phyloP scores from a whole-genome alignment of 805 yeast genomes.

The Myxozyma neglecta region DNA sequence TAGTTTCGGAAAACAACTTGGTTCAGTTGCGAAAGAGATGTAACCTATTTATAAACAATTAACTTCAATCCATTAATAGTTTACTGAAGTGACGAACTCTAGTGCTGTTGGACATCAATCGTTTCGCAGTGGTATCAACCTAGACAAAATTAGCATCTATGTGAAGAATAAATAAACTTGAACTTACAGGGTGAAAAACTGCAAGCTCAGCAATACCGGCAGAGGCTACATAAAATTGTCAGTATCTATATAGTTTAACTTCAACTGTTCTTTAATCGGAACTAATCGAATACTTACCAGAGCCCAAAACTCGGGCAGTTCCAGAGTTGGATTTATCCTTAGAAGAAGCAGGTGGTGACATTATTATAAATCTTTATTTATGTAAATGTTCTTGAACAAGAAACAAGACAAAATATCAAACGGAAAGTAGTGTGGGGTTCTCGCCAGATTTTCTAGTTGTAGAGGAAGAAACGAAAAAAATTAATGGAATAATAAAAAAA shows the following conservation, averaged over 20 bases:
- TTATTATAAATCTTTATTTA: not conserved
- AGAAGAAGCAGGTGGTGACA: conserved; percentile 38
- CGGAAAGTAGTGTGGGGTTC: not conserved
- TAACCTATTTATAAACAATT: conserved; percentile 51
- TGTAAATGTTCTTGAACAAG: not conserved
- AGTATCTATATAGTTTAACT: not conserved
- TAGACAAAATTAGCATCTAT: not conserved
- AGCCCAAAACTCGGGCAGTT: conserved; percentile 85
- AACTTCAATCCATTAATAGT: not conserved
- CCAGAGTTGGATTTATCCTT: conserved; percentile 86
- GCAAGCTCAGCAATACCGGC: conserved; percentile 97
- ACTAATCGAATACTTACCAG: conserved; percentile 44
- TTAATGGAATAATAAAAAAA: not conserved
- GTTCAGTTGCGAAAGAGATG: conserved; percentile 68
- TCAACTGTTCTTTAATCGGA: not conserved
- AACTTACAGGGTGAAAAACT: conserved; percentile 84
- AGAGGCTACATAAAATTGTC: conserved; percentile 37
- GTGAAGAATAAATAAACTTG: not conserved
- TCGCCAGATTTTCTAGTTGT: not conserved
- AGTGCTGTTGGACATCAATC: conserved; percentile 87
- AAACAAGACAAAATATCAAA: not conserved
- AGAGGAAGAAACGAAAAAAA: not conserved
- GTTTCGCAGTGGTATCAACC: conserved; percentile 92
- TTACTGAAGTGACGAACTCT: conserved; percentile 52
- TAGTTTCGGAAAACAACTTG: conserved; percentile 81